Evolutionary conservation across 345 rosid genomes (phyloP), one percentile per base, ranked within the genome.

Genomic region (Sisymbrium irio): DNA sequence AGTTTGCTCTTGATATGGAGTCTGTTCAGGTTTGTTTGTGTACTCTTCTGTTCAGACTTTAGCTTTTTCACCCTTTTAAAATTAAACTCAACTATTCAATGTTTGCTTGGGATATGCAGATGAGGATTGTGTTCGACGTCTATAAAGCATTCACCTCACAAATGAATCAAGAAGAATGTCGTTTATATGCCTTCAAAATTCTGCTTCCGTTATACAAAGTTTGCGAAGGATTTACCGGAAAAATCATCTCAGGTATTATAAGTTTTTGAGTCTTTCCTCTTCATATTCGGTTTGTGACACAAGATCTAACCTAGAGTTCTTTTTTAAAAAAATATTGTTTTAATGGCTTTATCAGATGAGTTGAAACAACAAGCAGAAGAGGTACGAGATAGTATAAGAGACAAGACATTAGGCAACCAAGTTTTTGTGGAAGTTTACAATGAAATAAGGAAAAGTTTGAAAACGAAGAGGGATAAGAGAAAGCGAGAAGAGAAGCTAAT

Each of bases 181-280:
- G 67, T 64, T 83, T 36, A 41, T 85, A 86, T 57, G 96, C 86
- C 49, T 73, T 9, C 57, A 79, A 80, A 62, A 86, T 95, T 79
- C 81, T 95, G 62, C 80, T 88, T 19, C 93, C 97, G 0, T 54
- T 90, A 65, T 95, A 87, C 82, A 95, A 95, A 88, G 88, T 95
- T 30, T 86, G 83, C n/a, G 96, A 95, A 86, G 96, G 93, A 69
- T 87, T 72, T 75, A 74, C 98, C 6, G 99, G 97, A 60, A 92
- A 84, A 77, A 78, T 79, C 72, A 78, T 92, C 54, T 47, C 84
- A 32, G 97, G 97, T 91, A 62, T 70, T 84, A 70, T n/a, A 46
- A 54, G 63, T 18, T 47, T 3, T 15, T 13, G 42, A 20, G 14
- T 15, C 41, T 32, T 61, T 17, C 27, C 50, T 50, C 44, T 40